Conservation (phyloP, 2,329 filamentous ascomycete species). For the Trichoderma hamatum region DNA sequence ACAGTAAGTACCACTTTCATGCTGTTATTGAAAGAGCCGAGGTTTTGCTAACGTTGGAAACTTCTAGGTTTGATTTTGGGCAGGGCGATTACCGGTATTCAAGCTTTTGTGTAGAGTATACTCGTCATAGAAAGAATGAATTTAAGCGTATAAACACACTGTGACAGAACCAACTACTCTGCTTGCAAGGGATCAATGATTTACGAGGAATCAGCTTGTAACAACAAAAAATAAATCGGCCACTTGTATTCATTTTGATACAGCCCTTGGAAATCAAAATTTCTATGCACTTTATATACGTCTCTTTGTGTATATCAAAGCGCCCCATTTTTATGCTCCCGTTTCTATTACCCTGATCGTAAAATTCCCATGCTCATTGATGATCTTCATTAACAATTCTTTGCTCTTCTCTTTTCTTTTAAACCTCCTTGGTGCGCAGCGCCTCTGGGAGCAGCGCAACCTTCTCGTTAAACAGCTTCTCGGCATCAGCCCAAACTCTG, state of each 20-base stretch:
- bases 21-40: not conserved
- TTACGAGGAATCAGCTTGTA: not conserved
- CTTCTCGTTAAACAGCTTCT: constrained; percentile 84
- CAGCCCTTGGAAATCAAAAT: not conserved
- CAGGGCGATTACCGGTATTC: constrained; percentile 71
- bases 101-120: constrained; percentile 68
- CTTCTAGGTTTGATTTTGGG: constrained; percentile 66
- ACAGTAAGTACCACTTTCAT: constrained; percentile 63
- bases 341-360: not conserved
- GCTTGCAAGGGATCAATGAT: not conserved
- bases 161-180: not conserved
- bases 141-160: not conserved
- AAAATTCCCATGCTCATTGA: not conserved
- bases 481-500: constrained; percentile 81
- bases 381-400: not conserved
- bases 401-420: not conserved
- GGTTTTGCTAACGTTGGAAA: constrained; percentile 34
- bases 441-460: constrained; percentile 64
- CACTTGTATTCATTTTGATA: not conserved
- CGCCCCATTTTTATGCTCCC: not conserved
- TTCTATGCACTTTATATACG: not conserved
- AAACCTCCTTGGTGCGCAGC: constrained; percentile 18
- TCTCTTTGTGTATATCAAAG: not conserved
- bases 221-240: not conserved
- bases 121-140: not conserved